These are phyloP conservation scores for Fusarium verticillioides DNA, from an alignment of 2,329 filamentous ascomycete species.

Conservation along the genomic window DNA sequence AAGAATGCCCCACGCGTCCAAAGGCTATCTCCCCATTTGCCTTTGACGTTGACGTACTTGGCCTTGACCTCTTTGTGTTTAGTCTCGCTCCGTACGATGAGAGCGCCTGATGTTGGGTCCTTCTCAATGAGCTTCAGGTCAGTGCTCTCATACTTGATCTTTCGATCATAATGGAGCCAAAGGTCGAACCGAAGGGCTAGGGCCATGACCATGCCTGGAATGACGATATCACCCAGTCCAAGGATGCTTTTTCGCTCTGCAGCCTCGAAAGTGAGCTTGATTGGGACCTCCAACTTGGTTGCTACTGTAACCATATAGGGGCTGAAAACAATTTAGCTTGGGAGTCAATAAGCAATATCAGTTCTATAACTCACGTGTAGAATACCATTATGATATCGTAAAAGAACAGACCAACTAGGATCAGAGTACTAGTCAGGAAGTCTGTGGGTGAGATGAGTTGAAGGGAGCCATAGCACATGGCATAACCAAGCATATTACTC, in stretches of 20 bases:
- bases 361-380: constrained; percentile 70
- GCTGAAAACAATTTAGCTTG: constrained; percentile 52
- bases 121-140: constrained; percentile 50
- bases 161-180: constrained; percentile 81
- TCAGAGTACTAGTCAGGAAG: constrained; percentile 81
- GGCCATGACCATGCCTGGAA: constrained; percentile 91
- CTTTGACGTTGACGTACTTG: constrained; percentile 69
- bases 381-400: constrained; percentile 97
- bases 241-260: constrained; percentile 82
- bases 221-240: constrained; percentile 91
- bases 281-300: constrained; percentile 88
- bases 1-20: constrained; percentile 68
- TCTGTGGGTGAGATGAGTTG: constrained; percentile 90
- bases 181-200: constrained; percentile 92
- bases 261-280: constrained; percentile 83
- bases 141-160: constrained; percentile 62
- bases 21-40: constrained; percentile 84
- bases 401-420: constrained; percentile 84
- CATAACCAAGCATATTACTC: constrained; percentile 88
- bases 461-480: constrained; percentile 85
- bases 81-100: constrained; percentile 50
- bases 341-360: neutral
- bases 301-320: constrained; percentile 90
- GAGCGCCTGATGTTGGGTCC: constrained; percentile 47
- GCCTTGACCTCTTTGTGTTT: constrained; percentile 62